These are phyloP conservation scores for Passiflora organensis DNA, from an alignment of 345 rosid species.

Conservation along the genomic window DNA sequence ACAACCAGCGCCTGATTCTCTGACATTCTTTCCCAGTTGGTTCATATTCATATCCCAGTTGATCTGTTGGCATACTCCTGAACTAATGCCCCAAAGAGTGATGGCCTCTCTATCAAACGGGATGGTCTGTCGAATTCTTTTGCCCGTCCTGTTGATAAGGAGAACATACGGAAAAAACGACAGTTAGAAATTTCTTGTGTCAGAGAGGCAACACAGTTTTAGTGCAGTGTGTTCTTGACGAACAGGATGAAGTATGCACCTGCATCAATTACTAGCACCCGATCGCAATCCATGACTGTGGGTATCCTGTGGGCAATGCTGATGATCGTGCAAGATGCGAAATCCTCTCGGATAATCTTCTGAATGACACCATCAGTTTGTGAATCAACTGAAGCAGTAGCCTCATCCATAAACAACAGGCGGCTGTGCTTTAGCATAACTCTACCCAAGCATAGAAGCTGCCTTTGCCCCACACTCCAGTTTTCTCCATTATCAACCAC, in stretches of 20 bases:
- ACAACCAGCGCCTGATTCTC: no score
- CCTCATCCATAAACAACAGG: conserved; percentile 86
- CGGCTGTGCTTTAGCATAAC: conserved; percentile 82
- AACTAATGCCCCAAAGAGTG: conserved; percentile 76
- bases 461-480: conserved; percentile 99
- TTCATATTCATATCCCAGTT: conserved; percentile 38
- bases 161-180: not conserved
- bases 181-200: not conserved
- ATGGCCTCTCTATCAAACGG: conserved; percentile 54
- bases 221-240: not conserved
- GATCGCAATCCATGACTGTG: conserved; percentile 92
- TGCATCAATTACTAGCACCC: conserved; percentile 82
- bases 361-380: conserved; percentile 85
- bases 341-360: conserved; percentile 84
- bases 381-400: conserved; percentile 94
- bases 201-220: not conserved
- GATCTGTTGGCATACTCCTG: conserved; percentile 93
- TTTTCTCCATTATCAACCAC: conserved; percentile 94
- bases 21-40: no score
- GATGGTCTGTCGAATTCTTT: conserved; percentile 79
- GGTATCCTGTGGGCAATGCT: conserved; percentile 98
- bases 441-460: conserved; percentile 84
- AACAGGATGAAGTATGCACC: conserved; percentile 29
- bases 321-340: conserved; percentile 70
- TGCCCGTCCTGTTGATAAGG: conserved; percentile 46